Percentiles rank a stretch among this genome's conserved stretches.
Conservation (phyloP, 331 rosid species). For the Malus hybrid region DNA sequence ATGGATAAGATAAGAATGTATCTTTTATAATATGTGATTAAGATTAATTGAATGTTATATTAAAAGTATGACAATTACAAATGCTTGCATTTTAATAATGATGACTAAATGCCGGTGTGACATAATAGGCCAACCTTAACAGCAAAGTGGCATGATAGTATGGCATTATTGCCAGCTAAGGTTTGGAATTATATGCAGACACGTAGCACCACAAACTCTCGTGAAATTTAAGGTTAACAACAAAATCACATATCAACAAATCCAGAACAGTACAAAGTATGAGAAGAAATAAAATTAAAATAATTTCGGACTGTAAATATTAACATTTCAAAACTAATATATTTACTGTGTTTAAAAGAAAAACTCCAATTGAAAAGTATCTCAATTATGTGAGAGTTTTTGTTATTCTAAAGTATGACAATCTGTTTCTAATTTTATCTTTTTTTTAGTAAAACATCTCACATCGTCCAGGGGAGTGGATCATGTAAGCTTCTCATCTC, state of each 20-base stretch:
- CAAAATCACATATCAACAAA: background rate
- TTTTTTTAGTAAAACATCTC: too few relatives aligned
- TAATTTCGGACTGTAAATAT: background rate
- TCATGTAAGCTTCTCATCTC: too few relatives aligned
- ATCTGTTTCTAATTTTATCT: too few relatives aligned
- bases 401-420: too few relatives aligned
- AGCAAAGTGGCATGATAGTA: background rate
- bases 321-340: background rate
- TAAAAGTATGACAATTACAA: background rate
- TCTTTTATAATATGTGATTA: background rate
- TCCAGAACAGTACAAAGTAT: too few relatives aligned
- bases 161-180: background rate
- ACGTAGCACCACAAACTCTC: background rate
- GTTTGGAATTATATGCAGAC: background rate
- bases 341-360: too few relatives aligned
- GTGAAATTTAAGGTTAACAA: background rate
- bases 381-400: too few relatives aligned
- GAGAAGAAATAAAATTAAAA: too few relatives aligned
- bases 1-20: background rate
- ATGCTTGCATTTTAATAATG: background rate
- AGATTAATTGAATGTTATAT: background rate
- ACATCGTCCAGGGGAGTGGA: too few relatives aligned
- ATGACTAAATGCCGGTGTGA: slow-evolving; percentile 2
- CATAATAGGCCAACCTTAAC: background rate
- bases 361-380: background rate